phyloP scores from a whole-genome alignment of 2,329 filamentous ascomycete species.

The Pseudopyricularia cyperi region DNA sequence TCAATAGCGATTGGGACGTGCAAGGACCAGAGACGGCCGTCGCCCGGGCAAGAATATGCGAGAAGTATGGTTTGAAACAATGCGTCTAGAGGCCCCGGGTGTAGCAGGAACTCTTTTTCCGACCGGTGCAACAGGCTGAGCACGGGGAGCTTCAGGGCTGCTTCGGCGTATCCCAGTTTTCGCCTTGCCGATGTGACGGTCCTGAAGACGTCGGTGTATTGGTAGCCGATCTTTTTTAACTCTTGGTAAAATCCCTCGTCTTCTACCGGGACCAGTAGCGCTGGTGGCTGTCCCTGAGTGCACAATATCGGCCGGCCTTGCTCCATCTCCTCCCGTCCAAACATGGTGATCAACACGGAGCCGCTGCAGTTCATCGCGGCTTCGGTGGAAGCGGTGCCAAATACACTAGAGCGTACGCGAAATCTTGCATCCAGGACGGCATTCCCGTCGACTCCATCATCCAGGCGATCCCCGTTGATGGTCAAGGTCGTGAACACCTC shows the following conservation, averaged over 20 bases:
- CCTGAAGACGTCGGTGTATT: neutral
- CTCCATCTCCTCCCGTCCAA: neutral
- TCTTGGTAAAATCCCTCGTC: neutral
- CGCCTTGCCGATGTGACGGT: neutral
- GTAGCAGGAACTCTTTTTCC: constrained; percentile 13
- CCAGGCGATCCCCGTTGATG: neutral
- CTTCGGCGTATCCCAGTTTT: neutral
- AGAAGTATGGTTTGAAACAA: constrained; percentile 21
- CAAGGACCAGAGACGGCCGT: constrained; percentile 17
- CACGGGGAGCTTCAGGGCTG: neutral
- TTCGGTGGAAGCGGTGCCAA: neutral
- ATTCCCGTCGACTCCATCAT: neutral
- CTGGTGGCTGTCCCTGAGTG: neutral
- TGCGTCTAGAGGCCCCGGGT: constrained; percentile 20
- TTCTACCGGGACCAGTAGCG: neutral
- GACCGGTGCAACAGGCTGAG: neutral
- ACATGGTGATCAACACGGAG: neutral
- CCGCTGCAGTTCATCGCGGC: neutral
- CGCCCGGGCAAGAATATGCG: constrained; percentile 18
- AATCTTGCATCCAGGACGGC: neutral
- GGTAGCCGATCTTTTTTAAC: neutral
- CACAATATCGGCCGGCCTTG: neutral
- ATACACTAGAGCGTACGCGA: neutral
- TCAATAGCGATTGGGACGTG: constrained; percentile 14
- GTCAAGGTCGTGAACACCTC: neutral